A percentile compares a stretch with the other conserved stretches of the same genome.
These are phyloP conservation scores for Chenopodium quinoa DNA, from an alignment of 148 eudicot genomes.

Conservation along the genomic window DNA sequence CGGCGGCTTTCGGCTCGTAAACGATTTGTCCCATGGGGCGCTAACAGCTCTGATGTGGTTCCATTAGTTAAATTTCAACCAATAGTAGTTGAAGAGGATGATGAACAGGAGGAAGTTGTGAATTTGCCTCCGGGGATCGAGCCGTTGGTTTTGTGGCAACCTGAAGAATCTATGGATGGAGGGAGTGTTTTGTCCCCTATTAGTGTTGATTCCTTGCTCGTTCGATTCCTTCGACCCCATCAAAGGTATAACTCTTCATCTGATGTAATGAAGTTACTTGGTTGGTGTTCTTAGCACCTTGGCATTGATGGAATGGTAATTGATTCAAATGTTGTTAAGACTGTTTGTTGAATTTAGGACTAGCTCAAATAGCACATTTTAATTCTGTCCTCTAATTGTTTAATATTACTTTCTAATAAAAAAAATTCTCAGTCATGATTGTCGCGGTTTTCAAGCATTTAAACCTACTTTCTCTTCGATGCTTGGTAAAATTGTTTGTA, in stretches of 20 bases:
- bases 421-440: background rate
- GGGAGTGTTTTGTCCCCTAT: slow-evolving; percentile 36
- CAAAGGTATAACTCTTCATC: slow-evolving; percentile 61
- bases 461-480: background rate
- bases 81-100: slow-evolving; percentile 33
- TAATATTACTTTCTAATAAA: no score
- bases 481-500: background rate
- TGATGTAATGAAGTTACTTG: background rate
- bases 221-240: slow-evolving; percentile 89
- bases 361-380: background rate
- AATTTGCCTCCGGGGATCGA: slow-evolving; percentile 72
- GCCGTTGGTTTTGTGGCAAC: slow-evolving; percentile 88
- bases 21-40: slow-evolving; percentile 91
- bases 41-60: slow-evolving; percentile 42
- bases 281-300: no score
- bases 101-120: slow-evolving; percentile 42
- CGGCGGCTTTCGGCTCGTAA: slow-evolving; percentile 89
- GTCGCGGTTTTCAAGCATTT: slow-evolving; percentile 2
- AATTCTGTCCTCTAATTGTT: no score
- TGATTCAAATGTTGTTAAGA: background rate
- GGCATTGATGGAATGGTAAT: background rate
- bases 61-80: slow-evolving; percentile 23
- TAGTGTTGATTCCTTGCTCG: slow-evolving; percentile 77
- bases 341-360: background rate
- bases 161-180: slow-evolving; percentile 51